phyloP scores from a whole-genome alignment of 164 flowering plant species.

The Vitis rupestris region DNA sequence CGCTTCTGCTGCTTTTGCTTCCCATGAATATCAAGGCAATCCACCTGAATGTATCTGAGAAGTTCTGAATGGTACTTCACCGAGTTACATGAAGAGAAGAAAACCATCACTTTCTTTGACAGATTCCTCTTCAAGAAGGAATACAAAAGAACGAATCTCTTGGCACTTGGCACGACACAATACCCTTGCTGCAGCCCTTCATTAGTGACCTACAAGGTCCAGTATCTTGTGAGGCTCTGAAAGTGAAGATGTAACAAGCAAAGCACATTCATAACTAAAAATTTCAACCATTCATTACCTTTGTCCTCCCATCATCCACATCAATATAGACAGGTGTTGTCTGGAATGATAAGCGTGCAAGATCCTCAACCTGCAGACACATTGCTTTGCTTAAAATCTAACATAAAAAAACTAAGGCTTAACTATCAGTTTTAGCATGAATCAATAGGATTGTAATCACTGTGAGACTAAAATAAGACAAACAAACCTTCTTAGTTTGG shows the following conservation, averaged over 20 bases:
- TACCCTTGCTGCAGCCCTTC: slow-evolving; percentile 92
- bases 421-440: neutral
- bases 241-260: neutral
- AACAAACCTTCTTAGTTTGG: slow-evolving; percentile 83
- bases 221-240: neutral
- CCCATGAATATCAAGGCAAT: slow-evolving; percentile 87
- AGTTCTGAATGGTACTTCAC: slow-evolving; percentile 89
- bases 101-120: slow-evolving; percentile 94
- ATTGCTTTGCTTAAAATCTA: neutral
- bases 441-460: neutral
- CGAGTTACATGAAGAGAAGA: slow-evolving; percentile 93
- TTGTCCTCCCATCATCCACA: slow-evolving; percentile 89
- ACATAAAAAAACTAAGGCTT: neutral
- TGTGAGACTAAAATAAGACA: neutral
- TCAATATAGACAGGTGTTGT: slow-evolving; percentile 73
- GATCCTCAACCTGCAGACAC: slow-evolving; percentile 80
- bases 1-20: slow-evolving; percentile 88
- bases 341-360: slow-evolving; percentile 83
- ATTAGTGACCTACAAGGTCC: slow-evolving; percentile 67
- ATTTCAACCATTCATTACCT: slow-evolving; percentile 38
- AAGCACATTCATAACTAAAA: neutral
- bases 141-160: slow-evolving; percentile 73
- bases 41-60: slow-evolving; percentile 68
- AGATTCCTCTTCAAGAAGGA: slow-evolving; percentile 82
- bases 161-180: slow-evolving; percentile 72